Evolutionary conservation across 2,329 filamentous ascomycete genomes (phyloP).

Genomic region (Colletotrichum lindemuthianum): DNA sequence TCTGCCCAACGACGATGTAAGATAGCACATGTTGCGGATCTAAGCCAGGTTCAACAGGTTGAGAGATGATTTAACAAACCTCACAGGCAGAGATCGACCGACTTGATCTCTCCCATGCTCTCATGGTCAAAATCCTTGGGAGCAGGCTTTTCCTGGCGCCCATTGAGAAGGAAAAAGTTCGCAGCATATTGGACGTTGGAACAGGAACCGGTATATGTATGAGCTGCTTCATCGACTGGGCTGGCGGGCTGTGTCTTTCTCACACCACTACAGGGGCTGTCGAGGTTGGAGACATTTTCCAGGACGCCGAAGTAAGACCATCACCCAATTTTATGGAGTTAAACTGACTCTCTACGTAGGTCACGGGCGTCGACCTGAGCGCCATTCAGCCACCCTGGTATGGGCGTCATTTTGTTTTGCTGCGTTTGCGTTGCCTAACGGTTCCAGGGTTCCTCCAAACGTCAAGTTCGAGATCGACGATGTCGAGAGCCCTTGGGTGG

Average conservation of each 20-base stretch:
- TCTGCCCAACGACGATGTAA: neutral
- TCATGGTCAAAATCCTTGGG: neutral
- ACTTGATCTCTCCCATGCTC: slow-evolving; percentile 1
- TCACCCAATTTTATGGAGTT: neutral
- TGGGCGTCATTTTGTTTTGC: neutral
- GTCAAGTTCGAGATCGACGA: slow-evolving; percentile 67
- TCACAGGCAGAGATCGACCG: slow-evolving; percentile 2
- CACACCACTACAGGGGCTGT: slow-evolving; percentile 41
- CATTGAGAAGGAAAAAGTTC: slow-evolving; percentile 7
- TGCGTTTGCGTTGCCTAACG: neutral
- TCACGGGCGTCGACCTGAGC: slow-evolving; percentile 12
- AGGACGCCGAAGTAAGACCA: neutral
- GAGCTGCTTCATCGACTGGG: neutral
- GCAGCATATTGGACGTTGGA: slow-evolving; percentile 64
- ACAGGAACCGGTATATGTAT: slow-evolving; percentile 70
- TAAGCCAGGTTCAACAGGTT: too few species aligned
- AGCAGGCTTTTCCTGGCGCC: slow-evolving; percentile 6
- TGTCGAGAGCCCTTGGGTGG: slow-evolving; percentile 65
- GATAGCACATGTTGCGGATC: too few species aligned
- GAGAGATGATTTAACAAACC: too few species aligned
- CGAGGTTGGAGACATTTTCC: slow-evolving; percentile 27
- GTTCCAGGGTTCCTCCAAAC: slow-evolving; percentile 59
- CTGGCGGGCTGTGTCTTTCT: neutral
- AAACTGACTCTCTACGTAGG: neutral
- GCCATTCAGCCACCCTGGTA: slow-evolving; percentile 9